Evolutionary conservation across 164 flowering plant species (phyloP).

Genomic region (Nelumbo lutea): DNA sequence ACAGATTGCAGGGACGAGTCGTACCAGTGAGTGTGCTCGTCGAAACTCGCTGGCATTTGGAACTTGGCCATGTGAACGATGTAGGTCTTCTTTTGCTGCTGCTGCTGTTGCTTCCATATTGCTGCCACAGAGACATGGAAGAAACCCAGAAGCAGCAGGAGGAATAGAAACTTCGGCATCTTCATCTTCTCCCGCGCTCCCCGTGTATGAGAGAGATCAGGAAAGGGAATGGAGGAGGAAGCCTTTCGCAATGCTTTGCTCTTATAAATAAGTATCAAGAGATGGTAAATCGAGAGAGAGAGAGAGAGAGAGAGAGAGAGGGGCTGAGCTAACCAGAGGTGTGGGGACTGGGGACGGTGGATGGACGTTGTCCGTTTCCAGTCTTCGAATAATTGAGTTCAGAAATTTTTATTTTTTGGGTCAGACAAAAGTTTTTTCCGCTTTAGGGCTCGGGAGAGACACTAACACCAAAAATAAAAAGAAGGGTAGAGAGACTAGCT

Average conservation of each 20-base stretch:
- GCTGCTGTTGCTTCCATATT: slow-evolving; percentile 4
- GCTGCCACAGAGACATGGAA: slow-evolving; percentile 13
- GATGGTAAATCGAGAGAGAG: neutral
- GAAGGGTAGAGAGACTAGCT: too few relatives aligned
- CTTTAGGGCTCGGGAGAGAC: too few relatives aligned
- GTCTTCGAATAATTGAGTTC: too few relatives aligned
- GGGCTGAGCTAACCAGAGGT: too few relatives aligned
- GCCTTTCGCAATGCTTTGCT: neutral
- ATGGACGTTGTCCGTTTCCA: too few relatives aligned
- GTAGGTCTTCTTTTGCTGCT: slow-evolving; percentile 46
- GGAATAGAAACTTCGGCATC: slow-evolving; percentile 9
- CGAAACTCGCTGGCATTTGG: slow-evolving; percentile 48
- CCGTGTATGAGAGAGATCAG: too few relatives aligned
- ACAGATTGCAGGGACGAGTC: slow-evolving; percentile 54
- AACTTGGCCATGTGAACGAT: slow-evolving; percentile 69
- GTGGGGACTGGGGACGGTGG: too few relatives aligned
- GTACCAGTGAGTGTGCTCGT: slow-evolving; percentile 61
- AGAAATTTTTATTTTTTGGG: too few relatives aligned
- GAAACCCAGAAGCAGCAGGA: slow-evolving; percentile 13
- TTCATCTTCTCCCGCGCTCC: slow-evolving; percentile 7
- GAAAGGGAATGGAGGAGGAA: neutral
- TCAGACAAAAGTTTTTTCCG: too few relatives aligned
- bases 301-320: too few relatives aligned
- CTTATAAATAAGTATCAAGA: slow-evolving; percentile 6
- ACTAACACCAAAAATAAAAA: too few relatives aligned